phyloP scores from a whole-genome alignment of 495 filamentous ascomycete species.

The Hypoxylon cercidicola region DNA sequence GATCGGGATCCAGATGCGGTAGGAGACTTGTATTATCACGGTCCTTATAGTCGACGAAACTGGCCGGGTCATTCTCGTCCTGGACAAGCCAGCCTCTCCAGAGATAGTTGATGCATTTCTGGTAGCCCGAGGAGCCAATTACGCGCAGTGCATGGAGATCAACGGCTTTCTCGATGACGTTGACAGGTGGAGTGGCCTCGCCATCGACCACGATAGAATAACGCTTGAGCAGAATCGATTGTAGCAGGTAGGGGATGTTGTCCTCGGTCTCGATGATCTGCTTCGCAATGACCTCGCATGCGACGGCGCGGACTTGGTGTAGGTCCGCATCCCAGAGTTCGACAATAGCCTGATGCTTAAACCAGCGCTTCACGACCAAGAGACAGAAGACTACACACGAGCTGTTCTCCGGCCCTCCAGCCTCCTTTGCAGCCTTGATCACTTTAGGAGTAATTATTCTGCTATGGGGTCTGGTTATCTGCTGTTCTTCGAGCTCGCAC shows the following conservation, averaged over 20 bases:
- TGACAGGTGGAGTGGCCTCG: slow-evolving; percentile 76
- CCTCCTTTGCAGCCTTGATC: slow-evolving; percentile 77
- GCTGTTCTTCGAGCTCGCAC: slow-evolving; percentile 80
- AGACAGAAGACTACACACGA: slow-evolving; percentile 86
- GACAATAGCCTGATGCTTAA: slow-evolving; percentile 77
- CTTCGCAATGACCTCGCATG: slow-evolving; percentile 98
- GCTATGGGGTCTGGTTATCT: slow-evolving; percentile 81
- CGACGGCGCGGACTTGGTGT: slow-evolving; percentile 77
- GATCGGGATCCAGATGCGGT: slow-evolving; percentile 88
- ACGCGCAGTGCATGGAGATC: slow-evolving; percentile 89
- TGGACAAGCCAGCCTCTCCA: slow-evolving; percentile 98
- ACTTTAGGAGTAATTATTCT: slow-evolving; percentile 83
- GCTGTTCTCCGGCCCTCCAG: slow-evolving; percentile 78
- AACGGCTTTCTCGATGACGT: slow-evolving; percentile 90
- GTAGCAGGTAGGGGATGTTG: slow-evolving; percentile 77
- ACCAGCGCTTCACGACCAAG: slow-evolving; percentile 91
- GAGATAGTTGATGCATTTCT: slow-evolving; percentile 88
- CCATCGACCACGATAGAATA: slow-evolving; percentile 83
- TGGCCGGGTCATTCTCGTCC: slow-evolving; percentile 85
- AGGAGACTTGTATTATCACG: slow-evolving; percentile 78
- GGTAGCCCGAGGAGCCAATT: slow-evolving; percentile 92
- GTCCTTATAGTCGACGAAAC: slow-evolving; percentile 83
- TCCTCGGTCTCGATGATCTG: slow-evolving; percentile 86
- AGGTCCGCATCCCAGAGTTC: slow-evolving; percentile 94
- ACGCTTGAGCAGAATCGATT: slow-evolving; percentile 86